A percentile compares a stretch with the other conserved stretches of the same genome.
These are phyloP conservation scores for Phytopythium boreale DNA, from an alignment of 352 stramenopile genomes.

Conservation along the genomic window DNA sequence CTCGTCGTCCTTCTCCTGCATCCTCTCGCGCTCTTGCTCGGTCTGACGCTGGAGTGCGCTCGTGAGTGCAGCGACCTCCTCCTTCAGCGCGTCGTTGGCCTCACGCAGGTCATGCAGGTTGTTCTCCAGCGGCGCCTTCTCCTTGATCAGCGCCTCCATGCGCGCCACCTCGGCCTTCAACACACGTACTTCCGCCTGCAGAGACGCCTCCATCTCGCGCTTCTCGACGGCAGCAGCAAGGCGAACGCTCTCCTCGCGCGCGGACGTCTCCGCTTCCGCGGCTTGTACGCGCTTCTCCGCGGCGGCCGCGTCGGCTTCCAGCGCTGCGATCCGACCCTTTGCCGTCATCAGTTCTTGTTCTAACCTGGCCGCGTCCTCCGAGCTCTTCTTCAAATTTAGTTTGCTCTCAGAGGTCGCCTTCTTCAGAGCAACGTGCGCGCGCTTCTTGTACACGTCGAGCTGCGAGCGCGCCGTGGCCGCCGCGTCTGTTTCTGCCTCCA, in stretches of 20 bases:
- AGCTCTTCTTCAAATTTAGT: constrained; percentile 48
- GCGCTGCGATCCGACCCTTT: constrained; percentile 27
- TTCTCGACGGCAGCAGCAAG: constrained; percentile 32
- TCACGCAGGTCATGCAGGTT: constrained; percentile 33
- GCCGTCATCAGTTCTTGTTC: constrained; percentile 40
- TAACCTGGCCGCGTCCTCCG: constrained; percentile 36
- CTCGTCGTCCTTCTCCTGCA: constrained; percentile 53
- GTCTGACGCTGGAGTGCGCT: constrained; percentile 36
- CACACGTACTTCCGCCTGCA: constrained; percentile 26
- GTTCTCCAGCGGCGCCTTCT: constrained; percentile 27
- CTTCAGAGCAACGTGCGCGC: constrained; percentile 69
- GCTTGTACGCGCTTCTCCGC: constrained; percentile 22
- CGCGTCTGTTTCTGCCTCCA: constrained; percentile 49
- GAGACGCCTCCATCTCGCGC: constrained; percentile 14
- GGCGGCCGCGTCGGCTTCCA: constrained; percentile 37
- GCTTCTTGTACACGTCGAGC: constrained; percentile 82
- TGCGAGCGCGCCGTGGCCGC: constrained; percentile 42
- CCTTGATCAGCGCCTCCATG: constrained; percentile 21
- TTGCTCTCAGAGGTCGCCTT: constrained; percentile 70
- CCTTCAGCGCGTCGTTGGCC: constrained; percentile 28
- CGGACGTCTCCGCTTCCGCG: constrained; percentile 15
- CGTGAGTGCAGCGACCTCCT: constrained; percentile 27
- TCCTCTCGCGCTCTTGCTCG: constrained; percentile 33
- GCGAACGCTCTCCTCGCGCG: constrained; percentile 15
- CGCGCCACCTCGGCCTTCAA: constrained; percentile 32